A percentile compares a stretch with the other conserved stretches of the same genome.
Conservation (phyloP, 164 flowering plant genomes). For the Liriodendron chinense region DNA sequence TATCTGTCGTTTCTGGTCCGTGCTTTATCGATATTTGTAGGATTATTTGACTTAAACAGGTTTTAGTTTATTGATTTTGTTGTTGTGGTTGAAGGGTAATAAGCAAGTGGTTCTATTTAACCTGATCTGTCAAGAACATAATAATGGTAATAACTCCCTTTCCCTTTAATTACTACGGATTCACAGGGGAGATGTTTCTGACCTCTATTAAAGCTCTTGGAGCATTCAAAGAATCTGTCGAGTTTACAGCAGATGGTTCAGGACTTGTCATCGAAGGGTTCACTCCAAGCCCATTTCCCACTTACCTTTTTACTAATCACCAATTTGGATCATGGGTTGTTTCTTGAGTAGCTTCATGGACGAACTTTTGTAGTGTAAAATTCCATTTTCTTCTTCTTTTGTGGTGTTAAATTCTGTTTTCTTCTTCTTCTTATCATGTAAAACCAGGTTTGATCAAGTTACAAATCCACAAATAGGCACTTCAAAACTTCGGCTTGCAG, state of each 20-base stretch:
- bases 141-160: conserved; percentile 7
- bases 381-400: no score
- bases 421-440: no score
- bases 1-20: no score
- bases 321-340: no score
- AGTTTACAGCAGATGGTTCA: conserved; percentile 90
- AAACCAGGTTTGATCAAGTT: no score
- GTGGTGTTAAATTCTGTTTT: no score
- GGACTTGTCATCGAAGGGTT: conserved; percentile 93
- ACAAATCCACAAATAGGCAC: no score
- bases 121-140: background rate
- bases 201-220: conserved; percentile 82
- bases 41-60: no score
- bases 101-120: background rate
- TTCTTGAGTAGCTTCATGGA: no score
- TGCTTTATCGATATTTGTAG: no score
- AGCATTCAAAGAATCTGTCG: conserved; percentile 72
- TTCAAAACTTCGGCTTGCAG: no score
- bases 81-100: background rate
- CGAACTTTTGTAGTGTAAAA: no score
- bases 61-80: background rate
- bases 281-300: conserved; percentile 1
- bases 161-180: conserved; percentile 39
- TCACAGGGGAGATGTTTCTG: conserved; percentile 91
- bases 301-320: background rate